phyloP scores from a whole-genome alignment of 805 yeast genomes.

The Zygoascus ofunaensis region DNA sequence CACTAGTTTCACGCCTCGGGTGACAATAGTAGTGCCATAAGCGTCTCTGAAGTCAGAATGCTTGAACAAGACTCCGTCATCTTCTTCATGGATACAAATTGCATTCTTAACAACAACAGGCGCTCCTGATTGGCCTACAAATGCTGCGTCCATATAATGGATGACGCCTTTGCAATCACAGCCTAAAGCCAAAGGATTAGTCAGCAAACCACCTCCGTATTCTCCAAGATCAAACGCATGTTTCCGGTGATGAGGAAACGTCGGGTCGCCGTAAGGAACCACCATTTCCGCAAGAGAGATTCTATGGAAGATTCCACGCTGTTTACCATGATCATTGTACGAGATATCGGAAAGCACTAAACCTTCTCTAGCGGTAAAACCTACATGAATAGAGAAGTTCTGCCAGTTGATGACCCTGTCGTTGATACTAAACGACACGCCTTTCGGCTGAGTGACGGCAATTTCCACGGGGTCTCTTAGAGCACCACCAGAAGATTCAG shows the following conservation, averaged over 20 bases:
- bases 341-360: constrained; percentile 65
- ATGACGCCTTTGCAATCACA: constrained; percentile 84
- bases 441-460: constrained; percentile 67
- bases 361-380: constrained; percentile 81
- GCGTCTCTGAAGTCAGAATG: constrained; percentile 80
- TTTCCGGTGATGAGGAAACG: constrained; percentile 73
- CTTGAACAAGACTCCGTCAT: constrained; percentile 69
- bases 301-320: constrained; percentile 67
- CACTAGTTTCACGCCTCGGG: constrained; percentile 65
- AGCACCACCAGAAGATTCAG: constrained; percentile 38
- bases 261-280: constrained; percentile 77
- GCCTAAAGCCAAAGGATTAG: constrained; percentile 68
- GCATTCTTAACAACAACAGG: constrained; percentile 68
- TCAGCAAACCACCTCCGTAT: constrained; percentile 80
- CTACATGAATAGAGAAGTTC: constrained; percentile 68
- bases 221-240: constrained; percentile 84
- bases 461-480: constrained; percentile 34
- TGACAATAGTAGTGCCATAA: constrained; percentile 52
- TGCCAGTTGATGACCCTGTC: constrained; percentile 70
- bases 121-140: constrained; percentile 57
- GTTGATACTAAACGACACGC: constrained; percentile 65
- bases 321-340: constrained; percentile 44
- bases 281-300: constrained; percentile 73
- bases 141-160: constrained; percentile 74
- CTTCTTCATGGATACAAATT: constrained; percentile 79